Conservation (phyloP, 306 rosid species). For the Cicer bijugum region DNA sequence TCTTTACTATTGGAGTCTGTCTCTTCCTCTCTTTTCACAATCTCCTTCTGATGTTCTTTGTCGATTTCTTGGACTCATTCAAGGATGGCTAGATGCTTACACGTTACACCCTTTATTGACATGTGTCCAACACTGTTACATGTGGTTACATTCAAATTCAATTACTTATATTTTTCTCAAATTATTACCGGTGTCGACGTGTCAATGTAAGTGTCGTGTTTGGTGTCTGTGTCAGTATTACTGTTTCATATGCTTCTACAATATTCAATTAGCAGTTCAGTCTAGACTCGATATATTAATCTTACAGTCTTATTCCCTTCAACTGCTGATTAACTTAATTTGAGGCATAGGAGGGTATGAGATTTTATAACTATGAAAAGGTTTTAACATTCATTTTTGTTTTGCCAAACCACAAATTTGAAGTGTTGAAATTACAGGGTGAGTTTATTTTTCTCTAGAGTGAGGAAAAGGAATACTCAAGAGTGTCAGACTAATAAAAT, state of each 20-base stretch:
- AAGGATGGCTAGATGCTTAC: background rate
- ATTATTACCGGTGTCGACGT: no score
- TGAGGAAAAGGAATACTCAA: background rate
- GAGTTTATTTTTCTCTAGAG: no score
- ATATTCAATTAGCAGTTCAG: background rate
- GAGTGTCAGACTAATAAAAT: background rate
- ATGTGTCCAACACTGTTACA: no score
- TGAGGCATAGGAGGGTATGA: no score
- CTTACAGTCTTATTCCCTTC: background rate
- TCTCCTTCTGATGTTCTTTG: background rate
- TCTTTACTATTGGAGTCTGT: background rate
- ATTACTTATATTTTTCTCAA: no score
- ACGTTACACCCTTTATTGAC: background rate
- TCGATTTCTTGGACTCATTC: background rate
- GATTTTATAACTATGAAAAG: no score
- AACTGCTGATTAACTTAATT: background rate
- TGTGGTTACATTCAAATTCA: no score
- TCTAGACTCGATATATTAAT: slow-evolving; percentile 20
- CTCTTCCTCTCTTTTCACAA: background rate
- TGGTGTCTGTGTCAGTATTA: no score
- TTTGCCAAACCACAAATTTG: no score
- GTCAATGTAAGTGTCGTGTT: no score
- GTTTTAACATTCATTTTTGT: no score
- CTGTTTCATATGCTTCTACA: background rate
- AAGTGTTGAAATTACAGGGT: no score